These are phyloP conservation scores for Fusarium burgessii DNA, from an alignment of 2,329 filamentous ascomycete genomes.

Conservation along the genomic window DNA sequence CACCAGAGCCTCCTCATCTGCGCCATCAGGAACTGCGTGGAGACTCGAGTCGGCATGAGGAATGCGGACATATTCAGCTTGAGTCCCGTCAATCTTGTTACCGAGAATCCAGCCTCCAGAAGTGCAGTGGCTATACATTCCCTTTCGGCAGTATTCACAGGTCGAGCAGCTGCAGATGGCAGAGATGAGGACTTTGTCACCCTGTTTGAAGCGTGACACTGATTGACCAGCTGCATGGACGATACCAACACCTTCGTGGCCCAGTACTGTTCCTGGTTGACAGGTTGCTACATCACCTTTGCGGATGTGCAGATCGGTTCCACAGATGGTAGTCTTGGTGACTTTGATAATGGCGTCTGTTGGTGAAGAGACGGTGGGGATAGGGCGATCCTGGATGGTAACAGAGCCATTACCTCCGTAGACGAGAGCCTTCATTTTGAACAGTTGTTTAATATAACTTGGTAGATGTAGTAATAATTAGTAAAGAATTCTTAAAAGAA, in stretches of 20 bases:
- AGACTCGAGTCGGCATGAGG: conserved; percentile 63
- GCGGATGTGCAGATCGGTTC: conserved; percentile 67
- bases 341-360: conserved; percentile 64
- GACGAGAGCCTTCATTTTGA: conserved; percentile 60
- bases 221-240: conserved; percentile 59
- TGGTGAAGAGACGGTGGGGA: conserved; percentile 55
- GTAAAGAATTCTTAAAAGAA: background rate
- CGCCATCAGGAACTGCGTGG: conserved; percentile 56
- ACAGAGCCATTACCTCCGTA: conserved; percentile 53
- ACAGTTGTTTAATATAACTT: fast-evolving
- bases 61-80: conserved; percentile 68
- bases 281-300: conserved; percentile 65
- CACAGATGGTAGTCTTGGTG: conserved; percentile 63
- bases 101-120: conserved; percentile 68
- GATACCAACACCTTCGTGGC: conserved; percentile 66
- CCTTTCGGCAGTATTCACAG: conserved; percentile 63
- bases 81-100: conserved; percentile 64
- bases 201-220: conserved; percentile 60
- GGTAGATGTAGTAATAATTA: background rate
- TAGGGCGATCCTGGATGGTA: conserved; percentile 55
- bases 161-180: conserved; percentile 64
- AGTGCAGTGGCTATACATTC: conserved; percentile 65
- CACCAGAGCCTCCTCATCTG: conserved; percentile 58
- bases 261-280: conserved; percentile 59
- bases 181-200: conserved; percentile 64